Evolutionary conservation across 441 rosid genomes (phyloP).

Genomic region (Erodium texanum): DNA sequence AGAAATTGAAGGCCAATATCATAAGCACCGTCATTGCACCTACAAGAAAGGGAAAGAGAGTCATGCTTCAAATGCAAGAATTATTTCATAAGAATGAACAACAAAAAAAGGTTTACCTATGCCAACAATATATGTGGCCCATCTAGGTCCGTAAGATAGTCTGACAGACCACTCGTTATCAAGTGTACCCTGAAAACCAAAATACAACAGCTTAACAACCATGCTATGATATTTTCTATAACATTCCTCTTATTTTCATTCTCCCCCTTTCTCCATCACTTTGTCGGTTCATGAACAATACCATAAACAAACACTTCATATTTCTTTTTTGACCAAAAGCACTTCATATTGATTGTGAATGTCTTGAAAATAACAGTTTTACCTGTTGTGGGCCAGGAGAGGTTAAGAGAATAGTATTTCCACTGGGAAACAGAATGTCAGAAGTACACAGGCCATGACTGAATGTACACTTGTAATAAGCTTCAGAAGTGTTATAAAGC

Average conservation of each 20-base stretch:
- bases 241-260: too few species aligned
- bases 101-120: conserved; percentile 45
- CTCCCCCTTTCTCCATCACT: too few species aligned
- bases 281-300: background rate
- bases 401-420: conserved; percentile 57
- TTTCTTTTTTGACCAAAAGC: too few species aligned
- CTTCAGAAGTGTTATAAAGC: conserved; percentile 61
- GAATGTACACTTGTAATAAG: conserved; percentile 73
- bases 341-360: background rate
- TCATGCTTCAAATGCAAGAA: background rate
- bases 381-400: conserved; percentile 62
- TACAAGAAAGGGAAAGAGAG: conserved; percentile 10
- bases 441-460: conserved; percentile 40
- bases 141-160: conserved; percentile 78
- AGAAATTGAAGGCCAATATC: conserved; percentile 46
- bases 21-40: conserved; percentile 67
- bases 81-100: background rate
- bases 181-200: conserved; percentile 36
- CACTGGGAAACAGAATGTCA: conserved; percentile 51
- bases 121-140: conserved; percentile 82
- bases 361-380: conserved; percentile 13
- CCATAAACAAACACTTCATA: too few species aligned
- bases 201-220: background rate
- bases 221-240: too few species aligned
- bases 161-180: conserved; percentile 54